phyloP scores from a whole-genome alignment of 768 basidiomycete genomes.

The Auriscalpium vulgare region DNA sequence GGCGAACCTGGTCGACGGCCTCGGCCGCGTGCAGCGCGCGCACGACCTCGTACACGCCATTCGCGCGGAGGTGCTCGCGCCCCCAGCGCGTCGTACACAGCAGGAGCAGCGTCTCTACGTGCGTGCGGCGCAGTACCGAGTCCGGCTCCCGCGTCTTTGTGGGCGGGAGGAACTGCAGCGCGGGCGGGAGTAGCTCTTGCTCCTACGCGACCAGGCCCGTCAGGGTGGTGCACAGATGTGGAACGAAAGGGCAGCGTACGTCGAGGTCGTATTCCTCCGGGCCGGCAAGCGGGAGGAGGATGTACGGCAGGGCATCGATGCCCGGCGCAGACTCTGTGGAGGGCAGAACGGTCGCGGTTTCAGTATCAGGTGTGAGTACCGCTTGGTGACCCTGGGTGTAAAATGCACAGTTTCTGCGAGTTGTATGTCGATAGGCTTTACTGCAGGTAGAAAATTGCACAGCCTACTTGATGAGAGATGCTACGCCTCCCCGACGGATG shows the following conservation, averaged over 20 bases:
- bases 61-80: slow-evolving; percentile 65
- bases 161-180: slow-evolving; percentile 81
- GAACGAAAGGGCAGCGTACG: slow-evolving; percentile 30
- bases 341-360: slow-evolving; percentile 46
- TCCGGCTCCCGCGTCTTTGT: slow-evolving; percentile 83
- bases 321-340: slow-evolving; percentile 58
- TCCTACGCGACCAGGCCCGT: slow-evolving; percentile 38
- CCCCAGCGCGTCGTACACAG: slow-evolving; percentile 88
- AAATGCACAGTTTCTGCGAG: slow-evolving; percentile 70
- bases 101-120: slow-evolving; percentile 84
- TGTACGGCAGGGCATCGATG: slow-evolving; percentile 75
- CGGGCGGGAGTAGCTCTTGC: slow-evolving; percentile 77
- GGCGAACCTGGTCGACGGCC: slow-evolving; percentile 62
- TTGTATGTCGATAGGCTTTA: slow-evolving; percentile 9
- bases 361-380: slow-evolving; percentile 59
- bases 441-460: not conserved
- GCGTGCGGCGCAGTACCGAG: slow-evolving; percentile 63
- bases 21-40: slow-evolving; percentile 73
- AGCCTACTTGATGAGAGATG: slow-evolving; percentile 76
- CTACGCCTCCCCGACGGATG: slow-evolving; percentile 82
- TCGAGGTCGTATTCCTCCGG: slow-evolving; percentile 94
- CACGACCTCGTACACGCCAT: slow-evolving; percentile 85
- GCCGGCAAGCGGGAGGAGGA: slow-evolving; percentile 87
- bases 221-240: not conserved
- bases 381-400: slow-evolving; percentile 60